Base-by-base conservation (phyloP, 169 alveolate genomes). In the Plasmodium blacklocki region DNA sequence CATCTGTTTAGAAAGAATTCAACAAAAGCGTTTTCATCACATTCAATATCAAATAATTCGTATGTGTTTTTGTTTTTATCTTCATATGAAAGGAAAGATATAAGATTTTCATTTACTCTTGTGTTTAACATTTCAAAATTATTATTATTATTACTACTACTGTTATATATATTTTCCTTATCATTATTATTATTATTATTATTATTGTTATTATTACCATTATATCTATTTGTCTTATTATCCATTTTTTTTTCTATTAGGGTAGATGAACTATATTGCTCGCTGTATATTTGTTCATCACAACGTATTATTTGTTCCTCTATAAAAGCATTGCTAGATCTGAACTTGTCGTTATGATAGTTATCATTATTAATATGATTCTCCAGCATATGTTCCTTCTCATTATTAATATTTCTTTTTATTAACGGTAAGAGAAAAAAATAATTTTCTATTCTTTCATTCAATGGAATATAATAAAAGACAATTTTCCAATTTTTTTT, bases 401-500 rank as follows among this genome's bases (percentile, higher is more conserved):
- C 32, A 23, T 47, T 29, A 63, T 29, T 8, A 47, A 9, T 47
- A 2, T 12, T 3, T 39, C 4, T 70, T 8, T 49, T 56, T 54
- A 83, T 21, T 18, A 12, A 8, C 9, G 91, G 91, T 50, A 83
- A 54, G 0, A 83, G 39, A 67, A 68, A 68, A 19, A 83, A 83
- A 19, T 18, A 67, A 19, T 83, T 73, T 29, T 83, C 91, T 3
- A 83, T 68, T 54, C 56, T 67, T 39, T 78, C 59, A 29, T 68
- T 83, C 29, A 83, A 26, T 1, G 91, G 83, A 43, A 83, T 83
- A 47, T 68, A 83, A 56, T 52, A n/a, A 67, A 67, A 68, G 21
- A 83, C 68, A 5, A 49, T 68, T 68, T 83, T 26, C 91, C 91
- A 83, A 68, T 83, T 83, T 14, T 83, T 18, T 14, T 50, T 58